Evolutionary conservation across 2,329 filamentous ascomycete genomes (phyloP).

Genomic region (Cladophialophora exuberans): DNA sequence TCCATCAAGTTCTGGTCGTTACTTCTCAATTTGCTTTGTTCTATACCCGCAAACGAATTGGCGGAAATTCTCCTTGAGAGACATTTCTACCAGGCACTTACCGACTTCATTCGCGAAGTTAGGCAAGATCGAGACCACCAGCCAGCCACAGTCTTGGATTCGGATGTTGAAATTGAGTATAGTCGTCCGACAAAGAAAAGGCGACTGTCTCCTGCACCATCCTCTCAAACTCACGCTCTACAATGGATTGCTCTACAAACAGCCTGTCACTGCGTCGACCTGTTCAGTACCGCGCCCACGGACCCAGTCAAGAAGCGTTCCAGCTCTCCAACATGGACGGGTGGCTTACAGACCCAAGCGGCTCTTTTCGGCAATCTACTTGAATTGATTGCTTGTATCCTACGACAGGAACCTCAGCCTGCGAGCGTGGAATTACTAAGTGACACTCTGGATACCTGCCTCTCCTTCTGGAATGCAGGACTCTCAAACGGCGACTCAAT

Average conservation of each 20-base stretch:
- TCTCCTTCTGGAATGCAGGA: slow-evolving; percentile 16
- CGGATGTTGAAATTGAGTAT: neutral
- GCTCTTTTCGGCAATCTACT: slow-evolving; percentile 19
- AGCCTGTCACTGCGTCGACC: slow-evolving; percentile 17
- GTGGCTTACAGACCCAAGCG: slow-evolving; percentile 12
- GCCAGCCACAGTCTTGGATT: neutral
- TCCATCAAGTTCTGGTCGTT: slow-evolving; percentile 28
- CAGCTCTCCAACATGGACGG: slow-evolving; percentile 7
- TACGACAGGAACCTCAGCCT: neutral
- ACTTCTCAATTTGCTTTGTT: slow-evolving; percentile 22
- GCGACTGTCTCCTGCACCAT: slow-evolving; percentile 8
- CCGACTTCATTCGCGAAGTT: neutral
- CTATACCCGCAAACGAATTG: slow-evolving; percentile 24
- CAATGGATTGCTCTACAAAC: slow-evolving; percentile 23
- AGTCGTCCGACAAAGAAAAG: slow-evolving; percentile 26
- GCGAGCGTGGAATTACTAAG: neutral
- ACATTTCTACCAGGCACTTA: slow-evolving; percentile 25
- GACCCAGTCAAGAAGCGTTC: neutral
- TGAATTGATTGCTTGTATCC: slow-evolving; percentile 2
- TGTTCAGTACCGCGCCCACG: slow-evolving; percentile 4
- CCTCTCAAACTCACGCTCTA: neutral
- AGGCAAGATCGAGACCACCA: neutral
- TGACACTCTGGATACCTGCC: slow-evolving; percentile 3
- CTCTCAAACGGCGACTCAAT: neutral
- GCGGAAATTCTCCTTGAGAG: slow-evolving; percentile 29